Evolutionary conservation across 2,329 filamentous ascomycete genomes (phyloP).

Genomic region (Arthrobotrys sinensis): DNA sequence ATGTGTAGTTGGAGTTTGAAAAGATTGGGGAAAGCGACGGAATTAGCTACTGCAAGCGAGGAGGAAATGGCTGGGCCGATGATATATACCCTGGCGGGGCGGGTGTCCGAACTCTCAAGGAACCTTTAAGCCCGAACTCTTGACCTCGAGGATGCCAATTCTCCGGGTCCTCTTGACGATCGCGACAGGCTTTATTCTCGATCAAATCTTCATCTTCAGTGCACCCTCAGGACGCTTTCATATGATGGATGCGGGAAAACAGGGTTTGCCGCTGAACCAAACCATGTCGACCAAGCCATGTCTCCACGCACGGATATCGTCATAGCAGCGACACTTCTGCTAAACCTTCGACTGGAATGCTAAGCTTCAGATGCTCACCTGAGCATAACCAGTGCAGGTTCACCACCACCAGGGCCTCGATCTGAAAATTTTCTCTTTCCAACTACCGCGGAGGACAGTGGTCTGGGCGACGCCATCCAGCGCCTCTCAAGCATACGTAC

Average conservation of each 20-base stretch:
- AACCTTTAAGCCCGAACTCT: conserved; percentile 21
- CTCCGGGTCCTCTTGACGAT: conserved; percentile 2
- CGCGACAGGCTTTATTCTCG: conserved; percentile 23
- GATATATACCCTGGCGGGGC: conserved; percentile 36
- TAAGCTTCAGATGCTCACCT: conserved; percentile 21
- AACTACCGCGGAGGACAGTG: conserved; percentile 12
- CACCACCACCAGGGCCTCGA: conserved; percentile 19
- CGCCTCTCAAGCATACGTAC: conserved; percentile 47
- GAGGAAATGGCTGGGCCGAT: conserved; percentile 27
- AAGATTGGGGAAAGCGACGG: conserved; percentile 30
- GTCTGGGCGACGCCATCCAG: conserved; percentile 22
- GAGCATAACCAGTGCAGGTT: conserved; percentile 4
- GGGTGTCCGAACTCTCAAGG: conserved; percentile 47
- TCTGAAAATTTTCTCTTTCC: conserved; percentile 10
- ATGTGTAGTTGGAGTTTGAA: conserved; percentile 1
- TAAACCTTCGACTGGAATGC: conserved; percentile 25
- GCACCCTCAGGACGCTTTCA: conserved; percentile 5
- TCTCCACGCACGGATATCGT: conserved; percentile 40
- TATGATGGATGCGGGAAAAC: conserved; percentile 34
- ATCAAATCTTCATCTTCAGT: not conserved
- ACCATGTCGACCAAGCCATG: not conserved
- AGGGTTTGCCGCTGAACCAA: conserved; percentile 40
- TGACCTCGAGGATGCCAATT: conserved; percentile 1
- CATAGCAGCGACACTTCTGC: conserved; percentile 33
- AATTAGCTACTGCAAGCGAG: conserved; percentile 48